A percentile compares a stretch with the other conserved stretches of the same genome.
Evolutionary conservation across 306 rosid species (phyloP).

Genomic region (Dalbergia cochinchinensis): DNA sequence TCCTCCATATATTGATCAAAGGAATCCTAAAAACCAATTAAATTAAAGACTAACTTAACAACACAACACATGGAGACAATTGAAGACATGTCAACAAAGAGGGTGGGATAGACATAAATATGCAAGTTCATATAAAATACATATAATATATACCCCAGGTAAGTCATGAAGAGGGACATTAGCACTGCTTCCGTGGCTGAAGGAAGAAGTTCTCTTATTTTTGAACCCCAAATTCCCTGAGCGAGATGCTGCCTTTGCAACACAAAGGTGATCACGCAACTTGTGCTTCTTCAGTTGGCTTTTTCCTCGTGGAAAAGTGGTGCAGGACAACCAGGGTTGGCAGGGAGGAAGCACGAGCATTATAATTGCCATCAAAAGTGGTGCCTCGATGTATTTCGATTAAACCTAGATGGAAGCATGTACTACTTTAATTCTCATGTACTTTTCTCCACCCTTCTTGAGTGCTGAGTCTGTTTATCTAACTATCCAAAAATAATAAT

Average conservation of each 20-base stretch:
- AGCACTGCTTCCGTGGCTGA: conserved; percentile 13
- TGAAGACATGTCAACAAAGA: background rate
- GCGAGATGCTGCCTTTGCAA: background rate
- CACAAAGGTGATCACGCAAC: background rate
- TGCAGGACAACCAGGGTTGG: background rate
- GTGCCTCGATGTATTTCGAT: too few relatives aligned
- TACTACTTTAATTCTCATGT: too few relatives aligned
- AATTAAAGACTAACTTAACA: background rate
- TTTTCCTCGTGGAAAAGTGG: background rate
- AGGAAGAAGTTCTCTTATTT: conserved; percentile 27
- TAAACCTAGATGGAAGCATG: too few relatives aligned
- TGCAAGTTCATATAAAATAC: too few relatives aligned
- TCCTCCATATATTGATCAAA: conserved; percentile 53
- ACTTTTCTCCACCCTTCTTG: too few relatives aligned
- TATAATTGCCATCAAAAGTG: background rate
- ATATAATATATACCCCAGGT: background rate
- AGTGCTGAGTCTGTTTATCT: too few relatives aligned
- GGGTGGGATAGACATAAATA: background rate
- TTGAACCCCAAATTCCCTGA: background rate
- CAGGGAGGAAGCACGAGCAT: background rate
- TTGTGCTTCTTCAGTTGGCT: conserved; percentile 13
- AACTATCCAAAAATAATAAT: too few relatives aligned
- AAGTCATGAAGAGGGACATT: conserved; percentile 40
- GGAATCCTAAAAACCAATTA: conserved; percentile 39
- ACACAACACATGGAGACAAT: background rate